Base-by-base conservation (phyloP, 1,284 basidiomycete species). In the Boletus smithii region DNA sequence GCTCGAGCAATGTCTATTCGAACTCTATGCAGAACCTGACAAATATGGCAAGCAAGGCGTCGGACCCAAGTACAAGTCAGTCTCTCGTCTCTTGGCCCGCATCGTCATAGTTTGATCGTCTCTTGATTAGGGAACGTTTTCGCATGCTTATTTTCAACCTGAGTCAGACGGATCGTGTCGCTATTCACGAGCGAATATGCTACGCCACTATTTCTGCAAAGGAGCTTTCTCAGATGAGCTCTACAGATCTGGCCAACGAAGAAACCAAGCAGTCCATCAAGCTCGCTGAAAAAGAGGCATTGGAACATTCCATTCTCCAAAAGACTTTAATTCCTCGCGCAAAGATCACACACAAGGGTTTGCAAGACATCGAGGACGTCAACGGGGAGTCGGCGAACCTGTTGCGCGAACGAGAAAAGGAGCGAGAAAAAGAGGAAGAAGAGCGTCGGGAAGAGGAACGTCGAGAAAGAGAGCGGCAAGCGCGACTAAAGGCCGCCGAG, bases 281-380 rank as follows among this genome's bases (percentile, higher is more conserved):
- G 62, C 78, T 80, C 49, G 84, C 87, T 20, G 85, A 90, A 63
- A 76, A 88, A 60, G 87, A 88, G 68, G 80, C 87, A 4, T 70
- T 93, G 55, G 83, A 83, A 60, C 83, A 91, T 63, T 89, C 88
- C 8, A 92, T 93, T 56, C 71, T 92, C 51, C 77, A 84, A 62
- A 87, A 82, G 61, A 73, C 78, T 10, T 72, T 73, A 4, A 76
- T 79, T 22, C 90, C 90, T 49, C 83, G 85, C 57, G 84, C 88
- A 30, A 92, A 92, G 68, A 85, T 91, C 53, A 93, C 90, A 17
- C 91, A 92, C 72, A 93, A 93, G 68, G 91, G 91, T 49, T 70
- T 91, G 53, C 83, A 92, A 71, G 83, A 90, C 58, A 89, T 93
- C 58, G 91, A 92, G 65, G 82, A 84, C 65, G 69, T 83, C 43